These are phyloP conservation scores for Sequoia sempervirens DNA, from an alignment of 75 land plant genomes.

Conservation along the genomic window DNA sequence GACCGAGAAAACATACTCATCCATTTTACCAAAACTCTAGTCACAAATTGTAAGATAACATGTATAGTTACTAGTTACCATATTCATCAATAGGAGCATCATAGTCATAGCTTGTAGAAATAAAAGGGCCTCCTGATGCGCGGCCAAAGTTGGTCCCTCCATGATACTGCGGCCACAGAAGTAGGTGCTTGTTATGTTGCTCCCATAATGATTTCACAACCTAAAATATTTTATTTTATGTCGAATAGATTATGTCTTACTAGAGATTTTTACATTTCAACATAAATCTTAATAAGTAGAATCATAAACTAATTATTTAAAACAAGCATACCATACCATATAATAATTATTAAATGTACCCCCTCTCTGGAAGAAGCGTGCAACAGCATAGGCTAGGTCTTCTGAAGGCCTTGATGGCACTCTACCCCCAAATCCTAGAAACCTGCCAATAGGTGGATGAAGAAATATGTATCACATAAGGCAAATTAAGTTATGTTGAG, in stretches of 20 bases:
- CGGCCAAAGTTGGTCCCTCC: conserved; percentile 85
- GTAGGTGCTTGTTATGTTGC: not conserved
- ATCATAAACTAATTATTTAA: not conserved
- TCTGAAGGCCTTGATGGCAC: conserved; percentile 43
- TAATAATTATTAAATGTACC: conserved; percentile 66
- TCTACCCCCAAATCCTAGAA: conserved; percentile 17
- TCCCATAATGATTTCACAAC: not conserved
- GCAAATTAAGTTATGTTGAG: not conserved
- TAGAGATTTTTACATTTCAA: not conserved
- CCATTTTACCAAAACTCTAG: not conserved
- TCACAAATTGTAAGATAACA: not conserved
- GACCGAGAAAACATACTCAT: too few relatives aligned
- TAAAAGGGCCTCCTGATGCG: conserved; percentile 75
- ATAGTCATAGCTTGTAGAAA: conserved; percentile 79
- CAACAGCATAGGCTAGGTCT: conserved; percentile 63
- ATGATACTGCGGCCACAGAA: conserved; percentile 24
- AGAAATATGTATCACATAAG: not conserved
- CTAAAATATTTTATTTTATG: not conserved
- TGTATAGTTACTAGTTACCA: conserved; percentile 45
- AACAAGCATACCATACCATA: conserved; percentile 43
- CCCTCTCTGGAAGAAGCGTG: conserved; percentile 48
- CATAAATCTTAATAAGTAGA: not conserved
- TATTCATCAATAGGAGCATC: conserved; percentile 91
- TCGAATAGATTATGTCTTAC: not conserved
- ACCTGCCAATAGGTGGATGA: conserved; percentile 14